phyloP scores from a whole-genome alignment of 768 basidiomycete genomes.

The Mrakia frigida region DNA sequence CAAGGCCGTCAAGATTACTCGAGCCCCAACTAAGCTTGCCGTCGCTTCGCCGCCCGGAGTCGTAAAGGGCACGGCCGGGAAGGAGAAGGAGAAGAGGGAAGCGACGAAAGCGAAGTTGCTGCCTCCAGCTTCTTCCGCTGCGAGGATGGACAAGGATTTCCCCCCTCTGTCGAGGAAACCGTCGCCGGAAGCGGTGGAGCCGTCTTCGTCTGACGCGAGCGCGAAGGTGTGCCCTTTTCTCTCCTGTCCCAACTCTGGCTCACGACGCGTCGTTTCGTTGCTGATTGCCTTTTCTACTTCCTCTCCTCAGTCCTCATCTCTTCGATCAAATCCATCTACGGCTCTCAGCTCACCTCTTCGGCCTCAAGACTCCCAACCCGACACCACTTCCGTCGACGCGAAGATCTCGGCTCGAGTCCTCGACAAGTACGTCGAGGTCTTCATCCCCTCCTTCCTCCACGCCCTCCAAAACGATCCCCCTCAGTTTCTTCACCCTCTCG shows the following conservation, averaged over 20 bases:
- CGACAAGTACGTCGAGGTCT: slow-evolving; percentile 9
- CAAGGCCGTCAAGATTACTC: background rate
- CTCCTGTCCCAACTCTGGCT: background rate
- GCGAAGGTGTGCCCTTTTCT: background rate
- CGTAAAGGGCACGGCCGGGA: background rate
- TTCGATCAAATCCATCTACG: background rate
- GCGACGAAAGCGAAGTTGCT: background rate
- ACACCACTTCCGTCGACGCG: background rate
- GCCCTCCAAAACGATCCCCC: background rate
- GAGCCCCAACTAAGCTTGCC: background rate
- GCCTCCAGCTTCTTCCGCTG: background rate
- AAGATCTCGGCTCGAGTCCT: background rate
- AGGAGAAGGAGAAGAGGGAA: background rate
- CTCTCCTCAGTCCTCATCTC: background rate
- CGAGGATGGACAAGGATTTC: background rate
- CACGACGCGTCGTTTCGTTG: background rate
- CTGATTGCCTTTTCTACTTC: no score
- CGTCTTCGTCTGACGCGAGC: background rate
- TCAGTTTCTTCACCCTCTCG: background rate
- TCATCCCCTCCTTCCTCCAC: slow-evolving; percentile 1
- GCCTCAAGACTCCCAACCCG: background rate
- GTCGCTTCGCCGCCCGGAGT: background rate
- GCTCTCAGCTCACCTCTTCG: background rate
- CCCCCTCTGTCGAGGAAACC: background rate
- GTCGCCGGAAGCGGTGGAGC: no score